These are phyloP conservation scores for Cetradonia linearis DNA, from an alignment of 495 filamentous ascomycete species.

Conservation along the genomic window DNA sequence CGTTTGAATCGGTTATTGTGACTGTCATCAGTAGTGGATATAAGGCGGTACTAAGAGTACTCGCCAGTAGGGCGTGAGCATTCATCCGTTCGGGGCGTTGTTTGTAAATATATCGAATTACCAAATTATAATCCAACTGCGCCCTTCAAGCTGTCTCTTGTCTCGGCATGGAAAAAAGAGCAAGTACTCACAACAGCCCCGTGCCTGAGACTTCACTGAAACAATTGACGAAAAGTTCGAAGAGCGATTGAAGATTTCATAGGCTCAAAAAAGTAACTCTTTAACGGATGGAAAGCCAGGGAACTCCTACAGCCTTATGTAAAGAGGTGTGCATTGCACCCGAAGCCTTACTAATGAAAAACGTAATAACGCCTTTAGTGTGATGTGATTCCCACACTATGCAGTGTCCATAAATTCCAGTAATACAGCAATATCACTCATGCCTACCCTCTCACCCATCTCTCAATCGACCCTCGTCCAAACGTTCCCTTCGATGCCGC, in stretches of 20 bases:
- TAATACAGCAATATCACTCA: background rate
- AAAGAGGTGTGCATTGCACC: background rate
- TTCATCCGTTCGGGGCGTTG: too few relatives aligned
- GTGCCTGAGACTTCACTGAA: background rate
- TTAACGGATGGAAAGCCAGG: background rate
- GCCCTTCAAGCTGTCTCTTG: background rate
- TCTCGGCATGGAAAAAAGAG: background rate
- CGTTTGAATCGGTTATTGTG: too few relatives aligned
- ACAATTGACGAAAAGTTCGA: background rate
- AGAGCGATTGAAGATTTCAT: background rate
- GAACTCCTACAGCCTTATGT: background rate
- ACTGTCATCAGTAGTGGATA: too few relatives aligned
- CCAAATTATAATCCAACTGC: background rate
- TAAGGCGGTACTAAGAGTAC: too few relatives aligned
- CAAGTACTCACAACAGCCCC: background rate
- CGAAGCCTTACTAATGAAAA: background rate
- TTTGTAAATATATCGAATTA: too few relatives aligned
- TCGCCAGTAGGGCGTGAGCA: too few relatives aligned
- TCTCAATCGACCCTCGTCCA: slow-evolving; percentile 14
- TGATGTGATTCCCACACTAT: background rate
- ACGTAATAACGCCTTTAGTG: background rate
- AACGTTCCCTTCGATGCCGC: background rate
- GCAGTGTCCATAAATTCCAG: background rate
- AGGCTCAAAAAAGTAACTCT: background rate
- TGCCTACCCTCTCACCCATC: slow-evolving; percentile 8